Evolutionary conservation across 192 early-diverging fungal genomes (phyloP).

Genomic region (Kickxella alabastrina): DNA sequence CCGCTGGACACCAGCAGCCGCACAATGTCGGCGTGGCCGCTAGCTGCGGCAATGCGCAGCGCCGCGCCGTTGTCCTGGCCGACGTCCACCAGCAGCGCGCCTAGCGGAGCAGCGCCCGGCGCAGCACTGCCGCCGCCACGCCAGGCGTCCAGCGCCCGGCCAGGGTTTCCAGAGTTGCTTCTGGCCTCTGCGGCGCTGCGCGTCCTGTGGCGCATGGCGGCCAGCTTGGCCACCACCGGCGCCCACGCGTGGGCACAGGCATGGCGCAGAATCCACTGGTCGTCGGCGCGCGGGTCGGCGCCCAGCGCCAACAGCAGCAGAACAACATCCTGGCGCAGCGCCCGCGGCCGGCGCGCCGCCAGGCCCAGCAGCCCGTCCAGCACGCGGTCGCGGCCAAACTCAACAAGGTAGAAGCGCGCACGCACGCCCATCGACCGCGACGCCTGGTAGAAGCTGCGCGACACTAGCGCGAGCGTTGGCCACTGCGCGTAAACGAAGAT

Average conservation of each 20-base stretch:
- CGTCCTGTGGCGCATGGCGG: neutral
- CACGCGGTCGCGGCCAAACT: conserved; percentile 38
- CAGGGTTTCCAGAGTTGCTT: too few species aligned
- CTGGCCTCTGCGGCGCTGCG: neutral
- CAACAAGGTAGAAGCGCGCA: conserved; percentile 36
- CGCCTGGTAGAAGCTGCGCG: conserved; percentile 27
- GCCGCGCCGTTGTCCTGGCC: conserved; percentile 30
- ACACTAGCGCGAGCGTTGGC: conserved; percentile 40
- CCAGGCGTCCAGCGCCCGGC: conserved; percentile 30
- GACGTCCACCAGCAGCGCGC: conserved; percentile 21
- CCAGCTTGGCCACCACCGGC: conserved; percentile 22
- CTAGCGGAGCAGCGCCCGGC: neutral
- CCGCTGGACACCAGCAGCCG: conserved; percentile 22
- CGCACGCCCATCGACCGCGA: conserved; percentile 35
- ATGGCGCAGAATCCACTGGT: conserved; percentile 50
- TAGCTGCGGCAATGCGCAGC: conserved; percentile 26
- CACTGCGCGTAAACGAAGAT: conserved; percentile 50
- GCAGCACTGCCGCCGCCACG: conserved; percentile 14
- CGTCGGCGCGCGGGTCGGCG: conserved; percentile 43
- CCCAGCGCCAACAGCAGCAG: conserved; percentile 46
- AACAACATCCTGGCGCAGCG: conserved; percentile 29
- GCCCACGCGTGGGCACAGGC: conserved; percentile 36
- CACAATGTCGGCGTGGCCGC: conserved; percentile 18
- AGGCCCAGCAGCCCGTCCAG: conserved; percentile 39
- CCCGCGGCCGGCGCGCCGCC: conserved; percentile 24